Evolutionary conservation across 78 protist genomes (phyloP), one percentile per base, ranked within the genome.

Genomic region (Ministeria vibrans): DNA sequence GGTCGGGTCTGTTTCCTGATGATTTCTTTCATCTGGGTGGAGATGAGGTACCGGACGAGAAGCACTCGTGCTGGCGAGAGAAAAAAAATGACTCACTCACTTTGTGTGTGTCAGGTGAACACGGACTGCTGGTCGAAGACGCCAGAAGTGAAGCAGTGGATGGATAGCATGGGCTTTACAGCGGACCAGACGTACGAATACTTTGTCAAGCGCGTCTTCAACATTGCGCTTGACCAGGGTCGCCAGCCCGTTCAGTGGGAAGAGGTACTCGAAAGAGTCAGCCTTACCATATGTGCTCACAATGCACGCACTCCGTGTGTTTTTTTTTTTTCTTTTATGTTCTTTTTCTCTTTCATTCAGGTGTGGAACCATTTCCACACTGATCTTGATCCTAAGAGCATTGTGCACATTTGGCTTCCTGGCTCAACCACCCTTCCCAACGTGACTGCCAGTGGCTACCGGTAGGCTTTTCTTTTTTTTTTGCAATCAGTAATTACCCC

Each of bases 91-190:
- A n/a, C 23, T 11, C 2, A 13, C 20, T 41, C 51, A 55, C 44
- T 81, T 36, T 88, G 30, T 86, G 92, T 51, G 59, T 18, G 2
- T 84, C 92, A 92, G 80, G 88, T 92, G 70, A 27, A 81, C 87
- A 69, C 87, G 22, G 0, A 0, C 61, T 93, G 93, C 86, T 92
- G 95, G 95, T 7, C 42, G 13, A 0, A 0, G 41, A 11, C 55
- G 9, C 75, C 74, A 3, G 5, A n/a, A 13, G 38, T 91, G 46
- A 0, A 2, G 38, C 1, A 4, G 36, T 88, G 86, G 90, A 64
- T 90, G 45, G 1, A 0, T 6, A 66, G 2, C 69, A 44, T 68
- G 27, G 25, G 30, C 34, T 38, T 38, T 41, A 49, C 78, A 13
- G 71, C 77, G 2, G 72, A 49, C 27, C 82, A 38, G 18, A 88